A percentile compares a stretch with the other conserved stretches of the same genome.
phyloP scores from a whole-genome alignment of 1,284 basidiomycete species.

The Papiliotrema fonsecae region DNA sequence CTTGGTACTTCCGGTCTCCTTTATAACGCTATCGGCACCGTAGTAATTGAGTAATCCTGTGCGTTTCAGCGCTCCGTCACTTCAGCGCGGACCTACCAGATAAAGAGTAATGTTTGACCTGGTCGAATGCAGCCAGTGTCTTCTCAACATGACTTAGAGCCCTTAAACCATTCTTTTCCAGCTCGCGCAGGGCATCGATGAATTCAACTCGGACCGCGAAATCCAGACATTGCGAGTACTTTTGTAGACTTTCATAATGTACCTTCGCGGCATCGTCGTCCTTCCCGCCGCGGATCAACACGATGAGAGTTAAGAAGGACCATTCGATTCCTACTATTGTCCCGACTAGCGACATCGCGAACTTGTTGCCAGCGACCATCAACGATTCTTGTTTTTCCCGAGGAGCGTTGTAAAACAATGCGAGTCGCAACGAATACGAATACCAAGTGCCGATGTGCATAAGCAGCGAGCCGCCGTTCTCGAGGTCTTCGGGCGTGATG shows the following conservation, averaged over 20 bases:
- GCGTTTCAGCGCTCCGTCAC: not conserved
- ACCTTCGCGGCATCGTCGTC: not conserved
- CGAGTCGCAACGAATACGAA: slow-evolving; percentile 16
- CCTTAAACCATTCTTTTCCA: too few species aligned
- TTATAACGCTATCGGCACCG: slow-evolving; percentile 11
- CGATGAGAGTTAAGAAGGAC: slow-evolving; percentile 16
- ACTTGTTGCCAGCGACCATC: not conserved
- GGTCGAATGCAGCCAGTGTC: too few species aligned
- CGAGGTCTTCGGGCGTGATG: slow-evolving; percentile 7
- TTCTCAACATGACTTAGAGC: too few species aligned
- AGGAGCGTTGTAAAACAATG: slow-evolving; percentile 29
- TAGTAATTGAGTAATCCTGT: slow-evolving; percentile 19
- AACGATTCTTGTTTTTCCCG: slow-evolving; percentile 6
- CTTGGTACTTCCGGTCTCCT: slow-evolving; percentile 3
- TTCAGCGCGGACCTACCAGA: slow-evolving; percentile 9
- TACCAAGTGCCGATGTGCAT: slow-evolving; percentile 17
- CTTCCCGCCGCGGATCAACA: slow-evolving; percentile 9
- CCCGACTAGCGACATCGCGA: slow-evolving; percentile 7
- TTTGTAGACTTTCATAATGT: not conserved
- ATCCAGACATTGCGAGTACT: not conserved
- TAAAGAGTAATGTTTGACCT: slow-evolving; percentile 3
- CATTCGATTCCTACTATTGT: slow-evolving; percentile 17
- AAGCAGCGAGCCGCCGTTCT: slow-evolving; percentile 5
- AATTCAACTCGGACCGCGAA: too few species aligned
- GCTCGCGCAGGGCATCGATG: too few species aligned